Evolutionary conservation across 1,284 basidiomycete genomes (phyloP).

Genomic region (Moesziomyces globuligerus): DNA sequence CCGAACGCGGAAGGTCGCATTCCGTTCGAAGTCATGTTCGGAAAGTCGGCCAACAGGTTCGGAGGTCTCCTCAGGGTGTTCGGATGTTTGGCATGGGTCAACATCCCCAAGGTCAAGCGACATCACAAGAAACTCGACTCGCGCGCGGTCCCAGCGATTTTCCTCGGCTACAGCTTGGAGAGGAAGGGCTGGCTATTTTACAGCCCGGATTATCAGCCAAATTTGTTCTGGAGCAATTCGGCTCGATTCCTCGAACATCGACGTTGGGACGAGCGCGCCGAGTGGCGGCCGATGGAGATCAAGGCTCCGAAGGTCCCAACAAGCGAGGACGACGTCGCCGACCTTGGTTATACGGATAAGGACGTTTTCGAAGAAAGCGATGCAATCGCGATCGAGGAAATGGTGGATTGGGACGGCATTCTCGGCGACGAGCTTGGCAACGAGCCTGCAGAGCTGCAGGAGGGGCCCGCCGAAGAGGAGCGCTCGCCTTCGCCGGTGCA

Average conservation of each 20-base stretch:
- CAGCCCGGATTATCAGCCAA: not conserved
- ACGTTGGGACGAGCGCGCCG: not conserved
- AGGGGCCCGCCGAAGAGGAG: too few species aligned
- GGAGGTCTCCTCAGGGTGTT: conserved; percentile 1
- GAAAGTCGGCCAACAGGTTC: not conserved
- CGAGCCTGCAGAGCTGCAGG: too few species aligned
- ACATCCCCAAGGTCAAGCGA: not conserved
- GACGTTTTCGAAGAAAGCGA: not conserved
- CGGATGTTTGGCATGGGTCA: conserved; percentile 8
- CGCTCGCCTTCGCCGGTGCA: too few species aligned
- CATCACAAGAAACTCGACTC: not conserved
- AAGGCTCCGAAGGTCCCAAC: not conserved
- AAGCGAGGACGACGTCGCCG: not conserved
- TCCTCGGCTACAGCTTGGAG: not conserved
- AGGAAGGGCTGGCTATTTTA: conserved; percentile 1
- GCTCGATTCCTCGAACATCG: not conserved
- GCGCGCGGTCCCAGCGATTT: not conserved
- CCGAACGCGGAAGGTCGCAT: too few species aligned
- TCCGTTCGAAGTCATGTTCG: too few species aligned
- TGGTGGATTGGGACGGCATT: too few species aligned
- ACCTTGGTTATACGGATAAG: not conserved
- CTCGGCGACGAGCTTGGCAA: too few species aligned
- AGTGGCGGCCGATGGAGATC: not conserved
- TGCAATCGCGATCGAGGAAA: not conserved
- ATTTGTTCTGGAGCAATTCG: conserved; percentile 1